Base-by-base conservation (phyloP, 768 basidiomycete genomes). In the Leccinum variicolor region DNA sequence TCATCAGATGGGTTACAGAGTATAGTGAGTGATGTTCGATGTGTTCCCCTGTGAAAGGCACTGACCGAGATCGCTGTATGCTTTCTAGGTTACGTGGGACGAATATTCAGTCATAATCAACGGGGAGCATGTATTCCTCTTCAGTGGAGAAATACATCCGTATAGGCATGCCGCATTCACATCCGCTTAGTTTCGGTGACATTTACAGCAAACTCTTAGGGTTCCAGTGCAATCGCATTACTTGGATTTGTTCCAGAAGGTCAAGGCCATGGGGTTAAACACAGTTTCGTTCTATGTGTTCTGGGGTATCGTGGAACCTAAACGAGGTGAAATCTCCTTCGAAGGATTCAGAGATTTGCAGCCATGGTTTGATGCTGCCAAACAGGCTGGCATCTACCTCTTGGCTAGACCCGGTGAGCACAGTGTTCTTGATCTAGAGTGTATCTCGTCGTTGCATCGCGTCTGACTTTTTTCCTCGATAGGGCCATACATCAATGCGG, bases 91-190 rank as follows among this genome's bases (percentile, higher is more conserved):
- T 17, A 79, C 79, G 3, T 87, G 85, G 85, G 85, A 87, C 65
- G 68, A 79, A 48, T 77, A 82, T 56, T 85, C 84, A 1, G 72
- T 86, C 7, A 84, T 75, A 64, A 80, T 87, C 48, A 73, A 79
- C 1, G 83, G 82, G 6, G 81, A 84, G 60, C 76, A 84, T 7
- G 62, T 80, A 23, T 85, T 84, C 69, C 76, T 85, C 46, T 77
- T 83, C 39, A 81, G 81, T 10, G 86, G 84, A 26, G 85, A 87
- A 66, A 73, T 84, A 54, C 84, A 87, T 63, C 79, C 85, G 15
- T 86, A 82, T 79, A 75, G 85, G 60, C 66, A 59, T 41, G 10
- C 6, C 36, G 1, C 29, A 1, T 25, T 45, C 39, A 14, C 23
- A 7, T 41, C 15, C 17, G 1, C n/a, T 10, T 39, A 2, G 28